These are phyloP conservation scores for Boehmeria nivea DNA, from an alignment of 306 rosid species.

Conservation along the genomic window DNA sequence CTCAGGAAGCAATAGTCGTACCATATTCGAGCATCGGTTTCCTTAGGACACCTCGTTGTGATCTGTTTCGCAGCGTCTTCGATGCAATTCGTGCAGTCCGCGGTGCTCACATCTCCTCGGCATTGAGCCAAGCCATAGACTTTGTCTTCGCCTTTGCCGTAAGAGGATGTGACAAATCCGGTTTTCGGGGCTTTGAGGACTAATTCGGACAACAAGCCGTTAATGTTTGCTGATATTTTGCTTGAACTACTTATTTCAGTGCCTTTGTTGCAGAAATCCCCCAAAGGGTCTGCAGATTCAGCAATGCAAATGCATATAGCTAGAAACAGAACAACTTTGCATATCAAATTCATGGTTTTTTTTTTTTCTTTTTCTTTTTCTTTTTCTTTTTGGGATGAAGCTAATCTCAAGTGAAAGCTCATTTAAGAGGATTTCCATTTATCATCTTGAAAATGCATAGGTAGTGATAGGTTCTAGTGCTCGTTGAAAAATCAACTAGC, in stretches of 20 bases:
- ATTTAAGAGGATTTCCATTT: too few species aligned
- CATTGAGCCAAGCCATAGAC: conserved; percentile 62
- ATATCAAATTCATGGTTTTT: too few species aligned
- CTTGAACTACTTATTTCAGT: conserved; percentile 28
- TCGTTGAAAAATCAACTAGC: background rate
- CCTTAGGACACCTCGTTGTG: conserved; percentile 36
- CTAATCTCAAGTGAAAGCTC: too few species aligned
- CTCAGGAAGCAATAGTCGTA: conserved; percentile 61
- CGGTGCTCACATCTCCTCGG: conserved; percentile 46
- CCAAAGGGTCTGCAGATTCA: conserved; percentile 43
- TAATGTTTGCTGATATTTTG: conserved; percentile 42
- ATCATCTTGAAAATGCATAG: background rate
- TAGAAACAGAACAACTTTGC: conserved; percentile 27
- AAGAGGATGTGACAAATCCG: conserved; percentile 33
- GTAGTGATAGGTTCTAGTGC: background rate
- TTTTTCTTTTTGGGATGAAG: too few species aligned
- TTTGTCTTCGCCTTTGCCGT: conserved; percentile 35
- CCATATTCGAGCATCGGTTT: conserved; percentile 58
- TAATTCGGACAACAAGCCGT: conserved; percentile 35
- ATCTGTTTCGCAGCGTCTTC: conserved; percentile 51
- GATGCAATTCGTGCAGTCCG: conserved; percentile 53
- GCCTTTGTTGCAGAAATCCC: conserved; percentile 42
- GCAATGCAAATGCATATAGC: conserved; percentile 31
- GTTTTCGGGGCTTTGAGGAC: conserved; percentile 35
- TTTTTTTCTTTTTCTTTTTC: too few species aligned